Evolutionary conservation across 805 yeast genomes (phyloP), one percentile per base, ranked within the genome.

Genomic region (Kodamaea kakaduensis): DNA sequence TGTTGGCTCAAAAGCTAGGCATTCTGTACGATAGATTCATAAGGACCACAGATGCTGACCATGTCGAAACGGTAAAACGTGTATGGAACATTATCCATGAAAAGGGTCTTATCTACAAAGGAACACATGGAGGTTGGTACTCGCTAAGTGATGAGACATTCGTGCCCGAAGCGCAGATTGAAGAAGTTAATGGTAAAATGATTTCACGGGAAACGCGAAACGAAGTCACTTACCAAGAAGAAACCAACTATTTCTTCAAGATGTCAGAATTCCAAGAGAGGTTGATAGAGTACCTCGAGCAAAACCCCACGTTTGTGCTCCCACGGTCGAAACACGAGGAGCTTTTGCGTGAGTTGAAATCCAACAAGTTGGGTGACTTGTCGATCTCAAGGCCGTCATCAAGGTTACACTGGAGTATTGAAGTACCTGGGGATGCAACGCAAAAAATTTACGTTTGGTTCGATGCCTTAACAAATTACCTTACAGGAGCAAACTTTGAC

Each of bases 361-460:
- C 55, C 9, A 48, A 53, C 0, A 51, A 59, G 9, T 58, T 88
- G 3, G 56, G 63, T 0, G 97, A 90, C 53, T 67, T 93, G 30
- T 84, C 95, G n/a, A 71, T 93, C 2, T 88, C 97, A 0, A 67
- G 98, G 44, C 97, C 97, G 0, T 52, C 78, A 0, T 62, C 78
- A 7, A 67, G 98, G 40, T 67, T 88, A 25, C 61, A 71, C 19
- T 93, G 98, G 98, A 97, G 96, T 0, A 81, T 93, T 17, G 75
- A 75, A 5, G 97, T 90, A 2, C 97, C 98, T 2, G 67, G 69
- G 15, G 96, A 89, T 51, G 60, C 70, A 0, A 50, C 78, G 1
- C 97, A 90, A 53, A 81, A 73, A 31, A 78, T 93, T 35, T 93
- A 93, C 51, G 98, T 93, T 10, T 93, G 98, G 98, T 81, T 93